Conservation (phyloP, 768 basidiomycete species). For the Pleurotus giganteus region DNA sequence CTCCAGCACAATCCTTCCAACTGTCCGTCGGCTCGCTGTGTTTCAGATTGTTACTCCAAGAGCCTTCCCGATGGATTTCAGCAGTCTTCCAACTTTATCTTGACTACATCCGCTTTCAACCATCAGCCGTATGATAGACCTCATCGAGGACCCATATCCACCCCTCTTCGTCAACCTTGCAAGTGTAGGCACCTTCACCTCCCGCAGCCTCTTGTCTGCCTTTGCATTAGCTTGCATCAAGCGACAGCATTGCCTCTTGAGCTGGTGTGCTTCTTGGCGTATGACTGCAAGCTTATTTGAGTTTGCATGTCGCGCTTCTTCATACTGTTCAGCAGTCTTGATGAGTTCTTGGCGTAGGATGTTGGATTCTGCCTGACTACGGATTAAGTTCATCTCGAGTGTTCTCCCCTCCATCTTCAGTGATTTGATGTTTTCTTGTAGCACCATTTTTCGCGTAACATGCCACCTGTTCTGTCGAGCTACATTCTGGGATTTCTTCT, state of each 20-base stretch:
- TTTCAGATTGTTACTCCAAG: not conserved
- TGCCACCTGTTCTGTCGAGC: too few species aligned
- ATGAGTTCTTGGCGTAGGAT: too few species aligned
- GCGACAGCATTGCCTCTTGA: not conserved
- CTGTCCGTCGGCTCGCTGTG: not conserved
- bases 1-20: not conserved
- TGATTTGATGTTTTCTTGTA: too few species aligned
- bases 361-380: too few species aligned
- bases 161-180: not conserved
- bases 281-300: not conserved
- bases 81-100: not conserved
- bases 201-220: not conserved
- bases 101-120: not conserved
- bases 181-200: not conserved
- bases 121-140: not conserved
- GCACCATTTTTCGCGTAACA: too few species aligned
- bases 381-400: too few species aligned
- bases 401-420: too few species aligned
- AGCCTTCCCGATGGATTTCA: not conserved
- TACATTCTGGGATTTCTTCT: too few species aligned
- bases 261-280: not conserved
- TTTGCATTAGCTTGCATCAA: not conserved
- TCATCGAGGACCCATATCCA: not conserved
- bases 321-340: too few species aligned
- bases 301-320: too few species aligned